Evolutionary conservation across 352 stramenopile genomes (phyloP), one percentile per base, ranked within the genome.

Genomic region (Phytophthora citrophthora): DNA sequence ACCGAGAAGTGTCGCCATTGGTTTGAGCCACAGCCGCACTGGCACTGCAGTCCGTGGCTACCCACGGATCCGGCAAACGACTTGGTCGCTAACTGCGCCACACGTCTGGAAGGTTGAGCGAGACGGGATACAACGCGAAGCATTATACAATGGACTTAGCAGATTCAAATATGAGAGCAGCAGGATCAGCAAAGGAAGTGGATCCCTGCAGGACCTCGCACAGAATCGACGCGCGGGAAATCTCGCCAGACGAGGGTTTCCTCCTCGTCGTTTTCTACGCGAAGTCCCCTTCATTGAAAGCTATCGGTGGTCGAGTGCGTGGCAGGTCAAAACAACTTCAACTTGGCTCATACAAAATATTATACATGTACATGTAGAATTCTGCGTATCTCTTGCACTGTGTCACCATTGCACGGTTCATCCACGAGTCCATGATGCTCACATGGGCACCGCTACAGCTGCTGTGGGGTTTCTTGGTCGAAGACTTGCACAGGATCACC

Each of bases 1-100:
- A 81, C 73, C 16, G 66, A 72, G 53, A 82, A 77, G 23, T 38
- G 16, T 13, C 73, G 65, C 39, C 60, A 63, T 38, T 61, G 60
- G 49, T 47, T 64, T 13, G 29, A 16, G 18, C 39, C 34, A 51
- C 45, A 52, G 26, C 45, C 45, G 26, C 27, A 38, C 12, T 29
- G 27, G 27, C 45, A 52, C 26, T 40, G 45, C n/a, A 52, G 27
- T 6, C 34, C 41, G 45, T 79, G 66, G 18, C 40, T 13, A 1
- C 61, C 44, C 15, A 24, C 50, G 7, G 40, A 41, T 18, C 40
- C 54, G 20, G 43, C 51, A 32, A 64, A 61, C 1, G 60, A 67
- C 54, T 67, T 72, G 11, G 32, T 11, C 5, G 56, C 49, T n/a
- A 72, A 15, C n/a, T 69, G 61, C 12, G 58, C 29, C 43, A 70